Base-by-base conservation (phyloP, 1,139 yeast genomes). In the Suhomyces atakaporum region DNA sequence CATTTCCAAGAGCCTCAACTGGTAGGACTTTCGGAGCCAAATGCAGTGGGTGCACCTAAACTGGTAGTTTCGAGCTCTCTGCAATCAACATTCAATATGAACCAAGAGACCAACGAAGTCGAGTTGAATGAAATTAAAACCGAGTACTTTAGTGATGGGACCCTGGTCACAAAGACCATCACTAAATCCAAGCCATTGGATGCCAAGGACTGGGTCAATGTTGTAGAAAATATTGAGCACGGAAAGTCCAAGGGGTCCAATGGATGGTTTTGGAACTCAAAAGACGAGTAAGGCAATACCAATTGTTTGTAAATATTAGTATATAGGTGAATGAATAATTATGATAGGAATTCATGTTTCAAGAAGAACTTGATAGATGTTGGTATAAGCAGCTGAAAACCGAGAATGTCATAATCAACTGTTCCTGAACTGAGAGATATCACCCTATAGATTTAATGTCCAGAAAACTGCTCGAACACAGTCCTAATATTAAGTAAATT, bases 61-160 rank as follows among this genome's bases (percentile, higher is more conserved):
- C 31, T 25, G 10, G 67, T 80, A 4, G 63, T 79, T 8, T 80
- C 88, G 1, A 69, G 76, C 10, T 66, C 78, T 11, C 61, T 71
- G 25, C 63, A 71, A 19, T 67, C 77, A 2, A 62, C 69, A 27
- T 72, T 70, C 47, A 63, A 58, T 31, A 63, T 77, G 7, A 60
- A 72, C 40, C 69, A 72, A 8, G 79, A 81, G 30, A 80, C 84
- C 12, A 74, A 77, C 15, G 65, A 72, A 32, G 77, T 82, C 36
- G 76, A 77, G 43, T 63, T 72, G 49, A 72, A 74, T 16, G 77
- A 78, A 44, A 60, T 63, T 16, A 71, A 71, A 45, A 78, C 68
- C 4, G 70, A 81, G 45, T 73, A 69, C 48, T 87, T 66, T 53
- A 70, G 63, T 26, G 95, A 88, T 54, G 95, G 95, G 6, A 73